A percentile compares a stretch with the other conserved stretches of the same genome.
Evolutionary conservation across 129 eudicot genomes (phyloP).

Genomic region (Erigeron canadensis): DNA sequence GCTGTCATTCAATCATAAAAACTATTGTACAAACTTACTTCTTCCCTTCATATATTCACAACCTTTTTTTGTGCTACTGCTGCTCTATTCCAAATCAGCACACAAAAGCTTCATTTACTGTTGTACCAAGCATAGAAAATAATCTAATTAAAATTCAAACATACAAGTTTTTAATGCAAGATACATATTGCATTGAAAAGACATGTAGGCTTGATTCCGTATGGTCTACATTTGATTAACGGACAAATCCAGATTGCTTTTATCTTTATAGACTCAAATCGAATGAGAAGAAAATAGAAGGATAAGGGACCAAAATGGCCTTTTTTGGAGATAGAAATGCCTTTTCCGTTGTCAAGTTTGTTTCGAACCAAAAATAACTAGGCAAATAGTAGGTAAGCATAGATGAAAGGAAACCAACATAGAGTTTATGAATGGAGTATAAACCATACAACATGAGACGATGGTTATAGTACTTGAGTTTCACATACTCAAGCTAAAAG

Average conservation of each 20-base stretch:
- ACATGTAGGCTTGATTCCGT: no score
- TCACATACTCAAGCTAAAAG: neutral
- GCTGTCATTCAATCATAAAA: slow-evolving; percentile 32
- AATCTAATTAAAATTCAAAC: neutral
- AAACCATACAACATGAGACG: slow-evolving; percentile 9
- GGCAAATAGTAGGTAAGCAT: neutral
- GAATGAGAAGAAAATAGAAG: neutral
- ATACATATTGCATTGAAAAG: neutral
- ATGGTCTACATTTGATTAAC: no score
- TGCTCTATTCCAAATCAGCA: slow-evolving; percentile 30
- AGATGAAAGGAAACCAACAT: neutral
- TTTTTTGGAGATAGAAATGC: neutral
- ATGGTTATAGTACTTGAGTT: neutral
- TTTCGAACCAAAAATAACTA: slow-evolving; percentile 1
- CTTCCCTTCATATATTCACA: slow-evolving; percentile 40
- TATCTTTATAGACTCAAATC: neutral
- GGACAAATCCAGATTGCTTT: neutral
- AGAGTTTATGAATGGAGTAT: neutral
- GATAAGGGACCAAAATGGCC: neutral
- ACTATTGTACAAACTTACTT: slow-evolving; percentile 29
- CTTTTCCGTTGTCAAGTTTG: slow-evolving; percentile 6
- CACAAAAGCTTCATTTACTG: slow-evolving; percentile 27
- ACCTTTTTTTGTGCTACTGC: slow-evolving; percentile 18
- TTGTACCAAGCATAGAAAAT: slow-evolving; percentile 20
- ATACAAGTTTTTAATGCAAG: neutral